phyloP scores from a whole-genome alignment of 345 rosid species.

The Limnanthes douglasii region DNA sequence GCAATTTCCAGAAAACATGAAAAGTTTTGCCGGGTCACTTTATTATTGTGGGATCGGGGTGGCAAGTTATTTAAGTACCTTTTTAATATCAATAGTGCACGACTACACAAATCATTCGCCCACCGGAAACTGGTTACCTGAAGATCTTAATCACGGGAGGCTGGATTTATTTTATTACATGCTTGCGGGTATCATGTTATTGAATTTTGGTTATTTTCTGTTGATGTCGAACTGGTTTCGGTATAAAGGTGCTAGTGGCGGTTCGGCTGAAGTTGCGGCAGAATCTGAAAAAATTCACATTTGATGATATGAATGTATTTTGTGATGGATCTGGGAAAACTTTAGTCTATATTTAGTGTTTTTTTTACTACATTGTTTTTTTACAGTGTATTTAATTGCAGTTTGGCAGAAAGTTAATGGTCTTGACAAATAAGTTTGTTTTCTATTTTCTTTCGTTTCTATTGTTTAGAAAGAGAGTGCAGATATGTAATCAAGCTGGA shows the following conservation, averaged over 20 bases:
- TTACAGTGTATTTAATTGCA: too few relatives aligned
- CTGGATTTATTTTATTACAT: conserved; percentile 24
- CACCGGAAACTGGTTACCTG: conserved; percentile 14
- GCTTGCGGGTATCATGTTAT: conserved; percentile 15
- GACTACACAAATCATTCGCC: conserved; percentile 10
- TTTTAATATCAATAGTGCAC: conserved; percentile 14
- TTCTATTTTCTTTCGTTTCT: too few relatives aligned
- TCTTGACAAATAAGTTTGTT: too few relatives aligned
- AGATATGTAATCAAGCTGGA: too few relatives aligned
- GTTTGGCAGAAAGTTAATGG: too few relatives aligned
- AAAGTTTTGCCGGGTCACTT: conserved; percentile 17
- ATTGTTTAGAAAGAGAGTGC: too few relatives aligned
- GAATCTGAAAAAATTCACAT: too few relatives aligned
- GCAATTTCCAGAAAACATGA: conserved; percentile 13
- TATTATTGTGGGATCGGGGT: conserved; percentile 15
- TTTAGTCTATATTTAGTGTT: too few relatives aligned
- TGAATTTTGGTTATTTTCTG: conserved; percentile 20
- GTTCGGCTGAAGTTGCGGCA: too few relatives aligned
- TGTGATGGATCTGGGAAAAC: too few relatives aligned
- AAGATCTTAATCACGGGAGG: conserved; percentile 15
- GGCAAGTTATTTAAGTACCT: conserved; percentile 22
- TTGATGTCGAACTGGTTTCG: conserved; percentile 19
- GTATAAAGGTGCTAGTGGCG: conserved; percentile 18
- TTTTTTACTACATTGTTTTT: too few relatives aligned
- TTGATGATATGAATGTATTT: too few relatives aligned